Evolutionary conservation across 2,329 filamentous ascomycete genomes (phyloP).

Genomic region (Colletotrichum sojae): DNA sequence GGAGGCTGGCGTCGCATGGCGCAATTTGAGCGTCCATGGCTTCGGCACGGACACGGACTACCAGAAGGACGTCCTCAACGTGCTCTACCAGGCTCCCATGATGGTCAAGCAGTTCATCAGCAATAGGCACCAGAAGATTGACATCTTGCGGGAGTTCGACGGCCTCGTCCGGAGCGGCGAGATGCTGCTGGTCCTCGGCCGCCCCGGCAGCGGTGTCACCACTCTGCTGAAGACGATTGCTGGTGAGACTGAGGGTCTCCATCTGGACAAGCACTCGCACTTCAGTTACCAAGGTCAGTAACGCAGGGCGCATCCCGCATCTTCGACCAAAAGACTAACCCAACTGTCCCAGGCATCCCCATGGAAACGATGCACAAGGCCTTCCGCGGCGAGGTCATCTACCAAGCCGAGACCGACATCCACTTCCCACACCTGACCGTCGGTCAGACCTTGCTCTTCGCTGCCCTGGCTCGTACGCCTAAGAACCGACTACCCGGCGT

Average conservation of each 20-base stretch:
- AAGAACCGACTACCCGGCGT: constrained; percentile 73
- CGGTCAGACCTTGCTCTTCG: constrained; percentile 74
- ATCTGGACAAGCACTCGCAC: constrained; percentile 57
- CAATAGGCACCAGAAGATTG: constrained; percentile 54
- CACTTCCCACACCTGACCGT: constrained; percentile 78
- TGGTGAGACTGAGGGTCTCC: constrained; percentile 66
- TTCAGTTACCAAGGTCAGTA: constrained; percentile 67
- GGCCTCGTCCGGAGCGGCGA: constrained; percentile 65
- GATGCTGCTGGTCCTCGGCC: constrained; percentile 60
- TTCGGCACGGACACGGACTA: constrained; percentile 53
- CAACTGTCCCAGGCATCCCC: constrained; percentile 44
- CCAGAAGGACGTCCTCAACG: constrained; percentile 52
- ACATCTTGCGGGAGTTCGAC: constrained; percentile 66
- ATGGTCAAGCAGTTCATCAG: constrained; percentile 44
- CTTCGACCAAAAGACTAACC: background rate
- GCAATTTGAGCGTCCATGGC: constrained; percentile 55
- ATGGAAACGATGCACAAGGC: constrained; percentile 55
- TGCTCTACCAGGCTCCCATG: constrained; percentile 45
- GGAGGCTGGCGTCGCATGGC: constrained; percentile 56
- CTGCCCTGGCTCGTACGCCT: constrained; percentile 72
- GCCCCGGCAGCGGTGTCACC: constrained; percentile 68
- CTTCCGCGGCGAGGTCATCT: constrained; percentile 70
- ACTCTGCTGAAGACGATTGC: constrained; percentile 70
- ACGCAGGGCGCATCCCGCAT: fast-evolving
- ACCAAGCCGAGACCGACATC: constrained; percentile 75